Base-by-base conservation (phyloP, 2,329 filamentous ascomycete species). In the Trichoderma sp. region DNA sequence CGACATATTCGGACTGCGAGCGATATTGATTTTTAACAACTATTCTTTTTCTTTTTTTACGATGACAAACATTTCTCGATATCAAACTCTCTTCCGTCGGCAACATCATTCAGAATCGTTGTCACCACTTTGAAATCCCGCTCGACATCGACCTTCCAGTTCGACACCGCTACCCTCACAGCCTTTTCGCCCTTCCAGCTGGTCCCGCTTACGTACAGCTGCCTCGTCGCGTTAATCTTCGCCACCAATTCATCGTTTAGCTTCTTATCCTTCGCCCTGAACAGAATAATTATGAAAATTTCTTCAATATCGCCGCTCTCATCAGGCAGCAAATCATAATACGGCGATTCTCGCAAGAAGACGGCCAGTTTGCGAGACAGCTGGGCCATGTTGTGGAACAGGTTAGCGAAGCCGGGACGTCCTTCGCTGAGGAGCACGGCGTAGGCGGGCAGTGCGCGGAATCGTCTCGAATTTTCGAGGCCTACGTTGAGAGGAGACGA, bases 391-490 rank as follows among this genome's bases (percentile, higher is more conserved):
- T 90, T 89, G 76, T 90, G 87, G 5, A 98, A 86, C 85, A 98
- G 93, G 1, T 88, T 86, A 1, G 87, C 86, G 78, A 97, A 90
- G 0, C 95, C 95, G 0, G 87, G 82, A 2, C 87, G 87, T 0
- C 96, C 96, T 79, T 97, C 93, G 64, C 93, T 92, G 24, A 93
- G 83, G 3, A 98, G 88, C 0, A 92, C 93, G 12, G 94, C 92
- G 81, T 98, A 98, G 9, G 95, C 93, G 0, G 96, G 95, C n/a
- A 98, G 86, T 0, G 95, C 95, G 71, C 96, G 91, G 86, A 98
- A 97, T 6, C 95, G 92, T 53, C 95, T 91, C 2, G 95, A 98
- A 84, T 98, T 98, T 80, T 98, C 95, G 24, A 98, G 87, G 24
- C 95, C 95, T 75, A 97, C 91, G 83, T 98, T 96, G 18, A 97